phyloP scores from a whole-genome alignment of 106 monocot genomes.

The Dioscorea alata region DNA sequence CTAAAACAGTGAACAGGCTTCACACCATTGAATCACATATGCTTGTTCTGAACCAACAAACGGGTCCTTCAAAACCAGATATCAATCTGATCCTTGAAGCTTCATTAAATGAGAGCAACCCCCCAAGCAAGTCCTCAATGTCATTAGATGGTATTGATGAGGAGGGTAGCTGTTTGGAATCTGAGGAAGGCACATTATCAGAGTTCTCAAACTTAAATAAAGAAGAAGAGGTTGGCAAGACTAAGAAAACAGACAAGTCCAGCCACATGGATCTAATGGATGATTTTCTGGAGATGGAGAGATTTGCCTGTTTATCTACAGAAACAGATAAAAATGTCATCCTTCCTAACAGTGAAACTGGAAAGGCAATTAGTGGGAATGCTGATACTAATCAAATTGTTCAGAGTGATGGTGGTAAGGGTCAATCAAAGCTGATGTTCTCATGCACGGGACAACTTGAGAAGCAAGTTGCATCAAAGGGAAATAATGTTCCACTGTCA shows the following conservation, averaged over 20 bases:
- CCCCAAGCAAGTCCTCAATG: slow-evolving; percentile 69
- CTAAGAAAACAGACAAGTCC: slow-evolving; percentile 30
- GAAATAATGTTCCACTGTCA: slow-evolving; percentile 16
- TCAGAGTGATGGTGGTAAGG: slow-evolving; percentile 27
- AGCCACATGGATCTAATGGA: slow-evolving; percentile 67
- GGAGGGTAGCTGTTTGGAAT: slow-evolving; percentile 58
- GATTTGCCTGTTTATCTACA: slow-evolving; percentile 41
- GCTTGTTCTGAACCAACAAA: slow-evolving; percentile 34
- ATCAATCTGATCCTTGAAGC: slow-evolving; percentile 39
- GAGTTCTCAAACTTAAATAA: slow-evolving; percentile 74
- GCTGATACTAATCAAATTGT: slow-evolving; percentile 14
- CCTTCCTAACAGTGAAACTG: slow-evolving; percentile 11
- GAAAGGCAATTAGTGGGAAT: slow-evolving; percentile 24
- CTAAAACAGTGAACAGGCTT: slow-evolving; percentile 69
- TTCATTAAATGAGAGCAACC: slow-evolving; percentile 52
- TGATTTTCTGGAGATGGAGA: slow-evolving; percentile 88
- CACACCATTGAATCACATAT: slow-evolving; percentile 56
- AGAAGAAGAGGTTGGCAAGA: slow-evolving; percentile 30
- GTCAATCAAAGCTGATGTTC: slow-evolving; percentile 2
- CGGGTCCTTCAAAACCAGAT: slow-evolving; percentile 29
- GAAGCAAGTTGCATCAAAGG: background rate
- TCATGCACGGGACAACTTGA: background rate
- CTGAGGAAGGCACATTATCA: slow-evolving; percentile 59
- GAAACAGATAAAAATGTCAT: slow-evolving; percentile 19
- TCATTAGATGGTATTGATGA: slow-evolving; percentile 91